Evolutionary conservation across 2,329 filamentous ascomycete species (phyloP), one percentile per base, ranked within the genome.

Genomic region (Capronia coronata): DNA sequence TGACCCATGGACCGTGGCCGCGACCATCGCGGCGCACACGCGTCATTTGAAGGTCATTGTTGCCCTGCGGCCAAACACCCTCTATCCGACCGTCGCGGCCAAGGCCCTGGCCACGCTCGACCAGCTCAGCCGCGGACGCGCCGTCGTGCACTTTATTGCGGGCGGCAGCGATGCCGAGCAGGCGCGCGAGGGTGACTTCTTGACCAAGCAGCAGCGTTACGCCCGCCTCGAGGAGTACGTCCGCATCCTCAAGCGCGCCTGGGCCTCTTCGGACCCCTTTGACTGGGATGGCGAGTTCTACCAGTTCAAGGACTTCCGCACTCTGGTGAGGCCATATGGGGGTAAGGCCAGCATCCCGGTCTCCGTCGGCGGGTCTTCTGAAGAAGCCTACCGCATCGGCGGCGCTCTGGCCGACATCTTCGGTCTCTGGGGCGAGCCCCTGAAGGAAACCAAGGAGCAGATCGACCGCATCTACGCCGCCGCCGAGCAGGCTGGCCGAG

Each of bases 311-410:
- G 64, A 74, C 39, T 82, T 80, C 63, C 70, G 68, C 53, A 80
- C 75, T 65, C 64, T 64, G 2, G 77, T 82, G 1, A 72, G 73
- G 0, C 78, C 78, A n/a, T n/a, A n/a, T n/a, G n/a, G 0, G 67
- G 70, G 4, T 75, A 78, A 19, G 78, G 84, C 39, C 61, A 82
- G 84, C 23, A 77, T 79, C 13, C 87, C 84, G 62, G 77, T 95
- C 59, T 72, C 87, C 48, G 83, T 90, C 54, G 85, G 80, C 2
- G 84, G 83, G 32, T 82, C 80, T 2, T 84, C 87, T 57, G 84
- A 88, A 43, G 84, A 86, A 2, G 86, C 87, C 14, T 95, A 94
- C 63, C 75, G 78, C 18, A 69, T 80, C 32, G 79, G 79, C 19
- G 79, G 79, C 22, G 66, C 72, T 0, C 68, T 80, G 1, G 78